Percentiles rank a stretch among this genome's conserved stretches.
These are phyloP conservation scores for Yamadazyma sp. DNA, from an alignment of 805 yeast genomes.

Conservation along the genomic window DNA sequence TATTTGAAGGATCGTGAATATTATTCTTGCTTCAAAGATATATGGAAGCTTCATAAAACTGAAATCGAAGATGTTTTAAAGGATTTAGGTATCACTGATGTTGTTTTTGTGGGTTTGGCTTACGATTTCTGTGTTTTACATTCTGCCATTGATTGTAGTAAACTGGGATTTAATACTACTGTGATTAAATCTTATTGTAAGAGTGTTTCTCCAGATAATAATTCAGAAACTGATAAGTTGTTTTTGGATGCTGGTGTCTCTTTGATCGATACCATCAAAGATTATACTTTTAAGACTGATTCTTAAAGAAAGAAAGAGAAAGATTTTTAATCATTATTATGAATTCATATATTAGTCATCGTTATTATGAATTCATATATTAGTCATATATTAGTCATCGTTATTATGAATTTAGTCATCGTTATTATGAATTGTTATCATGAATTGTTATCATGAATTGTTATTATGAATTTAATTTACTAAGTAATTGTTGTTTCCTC, in stretches of 20 bases:
- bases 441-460: too few relatives aligned
- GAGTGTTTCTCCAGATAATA: constrained; percentile 50
- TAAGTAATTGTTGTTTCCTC: constrained; percentile 42
- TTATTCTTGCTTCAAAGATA: constrained; percentile 83
- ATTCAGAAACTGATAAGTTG: constrained; percentile 27
- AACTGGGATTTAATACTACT: constrained; percentile 57
- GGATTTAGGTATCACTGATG: constrained; percentile 49
- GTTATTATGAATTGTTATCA: too few relatives aligned
- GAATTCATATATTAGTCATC: too few relatives aligned
- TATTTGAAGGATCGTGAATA: constrained; percentile 69
- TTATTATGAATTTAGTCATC: too few relatives aligned
- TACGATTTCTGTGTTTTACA: constrained; percentile 81
- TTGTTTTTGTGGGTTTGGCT: constrained; percentile 79
- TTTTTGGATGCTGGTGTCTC: constrained; percentile 34
- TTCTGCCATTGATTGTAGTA: constrained; percentile 68
- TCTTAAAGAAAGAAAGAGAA: constrained; percentile 1
- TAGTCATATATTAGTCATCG: too few relatives aligned
- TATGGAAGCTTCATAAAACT: constrained; percentile 71
- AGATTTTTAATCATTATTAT: background rate
- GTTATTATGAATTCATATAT: too few relatives aligned
- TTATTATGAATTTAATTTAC: constrained; percentile 17
- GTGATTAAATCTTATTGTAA: constrained; percentile 57
- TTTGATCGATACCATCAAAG: constrained; percentile 15
- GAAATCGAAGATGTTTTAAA: constrained; percentile 53
- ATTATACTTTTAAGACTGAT: constrained; percentile 6